Evolutionary conservation across 108 stramenopile species (phyloP).

Genomic region (Fragilariopsis cylindrus): DNA sequence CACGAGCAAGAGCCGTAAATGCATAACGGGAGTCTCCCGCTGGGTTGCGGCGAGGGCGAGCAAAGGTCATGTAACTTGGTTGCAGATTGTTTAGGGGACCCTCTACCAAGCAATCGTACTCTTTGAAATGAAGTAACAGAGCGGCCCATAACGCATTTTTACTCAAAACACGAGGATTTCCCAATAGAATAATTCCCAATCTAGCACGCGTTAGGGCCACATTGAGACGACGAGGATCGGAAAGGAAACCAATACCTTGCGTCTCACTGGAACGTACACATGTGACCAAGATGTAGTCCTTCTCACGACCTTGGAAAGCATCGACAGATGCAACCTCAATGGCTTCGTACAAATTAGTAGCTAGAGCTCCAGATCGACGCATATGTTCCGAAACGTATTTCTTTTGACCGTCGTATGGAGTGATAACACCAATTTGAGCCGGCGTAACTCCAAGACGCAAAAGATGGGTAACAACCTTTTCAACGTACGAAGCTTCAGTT

Average conservation of each 20-base stretch:
- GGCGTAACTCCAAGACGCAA: constrained; percentile 91
- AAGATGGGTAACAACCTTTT: constrained; percentile 95
- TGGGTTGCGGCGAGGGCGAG: constrained; percentile 84
- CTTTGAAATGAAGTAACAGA: constrained; percentile 92
- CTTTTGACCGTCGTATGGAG: constrained; percentile 98
- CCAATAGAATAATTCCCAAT: constrained; percentile 91
- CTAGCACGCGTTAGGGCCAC: constrained; percentile 97
- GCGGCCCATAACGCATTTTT: constrained; percentile 97
- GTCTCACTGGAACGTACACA: constrained; percentile 98
- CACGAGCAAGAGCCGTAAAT: constrained; percentile 88
- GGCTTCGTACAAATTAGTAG: constrained; percentile 83
- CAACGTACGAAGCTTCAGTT: constrained; percentile 95
- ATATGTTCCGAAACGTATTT: constrained; percentile 93
- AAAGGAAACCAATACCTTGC: constrained; percentile 97
- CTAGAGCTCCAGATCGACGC: constrained; percentile 84
- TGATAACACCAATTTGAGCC: constrained; percentile 95
- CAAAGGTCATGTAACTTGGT: constrained; percentile 91
- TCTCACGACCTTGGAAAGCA: constrained; percentile 99
- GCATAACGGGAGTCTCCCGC: constrained; percentile 85
- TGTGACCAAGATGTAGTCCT: constrained; percentile 96
- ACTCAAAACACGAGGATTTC: constrained; percentile 95
- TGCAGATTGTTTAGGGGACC: constrained; percentile 93
- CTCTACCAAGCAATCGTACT: constrained; percentile 88
- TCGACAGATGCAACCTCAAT: constrained; percentile 98
- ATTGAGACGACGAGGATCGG: constrained; percentile 98